Percentiles rank a stretch among this genome's conserved stretches.
phyloP scores from a whole-genome alignment of 768 basidiomycete species.

The Exidia glandulosa region DNA sequence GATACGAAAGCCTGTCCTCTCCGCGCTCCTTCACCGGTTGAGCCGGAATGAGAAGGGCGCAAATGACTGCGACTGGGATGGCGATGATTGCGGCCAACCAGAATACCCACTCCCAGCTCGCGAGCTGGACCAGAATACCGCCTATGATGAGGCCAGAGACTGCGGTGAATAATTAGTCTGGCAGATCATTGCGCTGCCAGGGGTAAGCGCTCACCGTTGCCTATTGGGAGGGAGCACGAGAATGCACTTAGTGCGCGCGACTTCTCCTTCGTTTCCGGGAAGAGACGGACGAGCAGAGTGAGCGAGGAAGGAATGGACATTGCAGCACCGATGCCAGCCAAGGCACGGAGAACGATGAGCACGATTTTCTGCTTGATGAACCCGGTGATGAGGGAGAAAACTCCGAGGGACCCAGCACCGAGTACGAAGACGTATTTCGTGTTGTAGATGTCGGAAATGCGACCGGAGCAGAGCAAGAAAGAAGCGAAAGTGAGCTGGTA shows the following conservation, averaged over 20 bases:
- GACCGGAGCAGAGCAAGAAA: slow-evolving; percentile 23
- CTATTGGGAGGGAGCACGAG: slow-evolving; percentile 34
- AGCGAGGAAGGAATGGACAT: slow-evolving; percentile 41
- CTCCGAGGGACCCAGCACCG: slow-evolving; percentile 30
- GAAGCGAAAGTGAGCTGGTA: slow-evolving; percentile 34
- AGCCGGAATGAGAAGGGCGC: slow-evolving; percentile 25
- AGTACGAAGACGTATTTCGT: slow-evolving; percentile 23
- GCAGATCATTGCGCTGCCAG: neutral
- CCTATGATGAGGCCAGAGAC: slow-evolving; percentile 33
- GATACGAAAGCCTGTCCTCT: neutral
- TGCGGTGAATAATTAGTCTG: slow-evolving; percentile 6
- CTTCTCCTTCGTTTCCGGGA: slow-evolving; percentile 35
- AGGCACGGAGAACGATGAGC: slow-evolving; percentile 39
- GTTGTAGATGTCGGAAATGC: neutral
- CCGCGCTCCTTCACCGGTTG: neutral
- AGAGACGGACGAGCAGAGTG: slow-evolving; percentile 37
- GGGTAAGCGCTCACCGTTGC: slow-evolving; percentile 25
- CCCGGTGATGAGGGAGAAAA: slow-evolving; percentile 33
- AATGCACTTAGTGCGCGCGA: slow-evolving; percentile 36
- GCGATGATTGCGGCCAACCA: slow-evolving; percentile 34
- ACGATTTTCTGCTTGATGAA: slow-evolving; percentile 36
- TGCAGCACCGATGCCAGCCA: slow-evolving; percentile 29
- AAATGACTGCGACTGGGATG: slow-evolving; percentile 19
- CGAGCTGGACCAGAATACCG: slow-evolving; percentile 28
- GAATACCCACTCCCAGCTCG: slow-evolving; percentile 41